phyloP scores from a whole-genome alignment of 1,139 yeast species.

The Suhomyces atakaporum region DNA sequence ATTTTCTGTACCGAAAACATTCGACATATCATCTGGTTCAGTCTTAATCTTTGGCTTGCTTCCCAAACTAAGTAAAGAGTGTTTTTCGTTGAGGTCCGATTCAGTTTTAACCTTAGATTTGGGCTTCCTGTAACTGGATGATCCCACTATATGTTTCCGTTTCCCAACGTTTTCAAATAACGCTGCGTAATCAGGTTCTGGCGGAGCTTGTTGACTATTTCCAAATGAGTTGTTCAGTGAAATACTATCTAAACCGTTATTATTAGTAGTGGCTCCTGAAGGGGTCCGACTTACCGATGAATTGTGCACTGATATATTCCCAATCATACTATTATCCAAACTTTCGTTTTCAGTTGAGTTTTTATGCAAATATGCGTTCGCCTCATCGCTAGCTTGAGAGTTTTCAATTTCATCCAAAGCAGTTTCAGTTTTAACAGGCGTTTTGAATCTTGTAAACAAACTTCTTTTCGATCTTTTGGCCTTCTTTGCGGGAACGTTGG shows the following conservation, averaged over 20 bases:
- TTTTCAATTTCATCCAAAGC: conserved; percentile 11
- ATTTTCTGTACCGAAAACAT: neutral
- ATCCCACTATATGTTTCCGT: conserved; percentile 34
- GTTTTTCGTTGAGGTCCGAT: conserved; percentile 9
- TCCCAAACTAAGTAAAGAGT: conserved; percentile 9
- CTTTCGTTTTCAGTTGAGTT: conserved; percentile 16
- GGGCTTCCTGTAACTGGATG: conserved; percentile 26
- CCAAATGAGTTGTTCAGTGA: conserved; percentile 19
- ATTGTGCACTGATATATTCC: conserved; percentile 18
- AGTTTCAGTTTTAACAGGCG: conserved; percentile 28
- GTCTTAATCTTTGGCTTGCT: conserved; percentile 7
- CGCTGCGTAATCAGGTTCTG: conserved; percentile 49
- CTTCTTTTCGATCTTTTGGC: conserved; percentile 38
- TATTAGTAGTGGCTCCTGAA: conserved; percentile 22
- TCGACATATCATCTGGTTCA: conserved; percentile 3
- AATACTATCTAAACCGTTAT: conserved; percentile 12
- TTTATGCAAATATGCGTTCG: conserved; percentile 2
- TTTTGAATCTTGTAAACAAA: conserved; percentile 44
- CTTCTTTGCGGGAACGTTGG: conserved; percentile 24
- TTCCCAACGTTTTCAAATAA: conserved; percentile 49
- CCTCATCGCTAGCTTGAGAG: conserved; percentile 9
- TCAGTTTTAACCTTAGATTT: conserved; percentile 22
- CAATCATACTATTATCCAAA: conserved; percentile 16
- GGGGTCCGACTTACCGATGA: conserved; percentile 29
- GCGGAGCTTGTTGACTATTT: conserved; percentile 8